These are phyloP conservation scores for Aspergillus sp. DNA, from an alignment of 2,329 filamentous ascomycete species.

Conservation along the genomic window DNA sequence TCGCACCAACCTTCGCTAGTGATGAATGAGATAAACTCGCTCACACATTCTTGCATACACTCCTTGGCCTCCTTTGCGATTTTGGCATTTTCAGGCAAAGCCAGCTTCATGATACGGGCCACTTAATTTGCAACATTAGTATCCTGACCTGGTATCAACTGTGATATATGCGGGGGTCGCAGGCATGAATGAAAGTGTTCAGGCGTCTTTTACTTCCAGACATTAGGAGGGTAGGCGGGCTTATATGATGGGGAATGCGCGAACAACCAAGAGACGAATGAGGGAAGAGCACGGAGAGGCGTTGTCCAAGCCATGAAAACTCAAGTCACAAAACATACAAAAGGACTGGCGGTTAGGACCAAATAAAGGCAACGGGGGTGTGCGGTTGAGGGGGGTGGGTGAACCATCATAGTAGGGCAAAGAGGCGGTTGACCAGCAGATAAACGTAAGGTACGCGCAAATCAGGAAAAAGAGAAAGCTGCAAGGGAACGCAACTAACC, in stretches of 20 bases:
- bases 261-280: slow-evolving; percentile 5
- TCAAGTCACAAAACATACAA: not conserved
- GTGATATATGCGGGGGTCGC: not conserved
- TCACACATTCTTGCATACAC: slow-evolving; percentile 99
- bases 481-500: slow-evolving; percentile 69
- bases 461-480: slow-evolving; percentile 48
- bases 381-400: slow-evolving; percentile 35
- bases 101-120: slow-evolving; percentile 98
- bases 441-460: slow-evolving; percentile 53
- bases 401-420: slow-evolving; percentile 32
- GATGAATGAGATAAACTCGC: slow-evolving; percentile 99
- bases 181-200: not conserved
- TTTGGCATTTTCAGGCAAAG: slow-evolving; percentile 95
- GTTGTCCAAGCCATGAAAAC: not conserved
- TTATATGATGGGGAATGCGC: not conserved
- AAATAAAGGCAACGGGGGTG: slow-evolving; percentile 13
- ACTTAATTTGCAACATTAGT: slow-evolving; percentile 74
- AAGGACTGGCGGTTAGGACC: not conserved
- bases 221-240: not conserved
- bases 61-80: slow-evolving; percentile 99
- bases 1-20: slow-evolving; percentile 85
- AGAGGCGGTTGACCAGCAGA: slow-evolving; percentile 31
- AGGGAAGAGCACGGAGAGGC: slow-evolving; percentile 4
- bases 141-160: not conserved
- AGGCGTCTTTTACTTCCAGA: not conserved